Conservation (phyloP, 352 stramenopile genomes). For the Peronospora destructor region DNA sequence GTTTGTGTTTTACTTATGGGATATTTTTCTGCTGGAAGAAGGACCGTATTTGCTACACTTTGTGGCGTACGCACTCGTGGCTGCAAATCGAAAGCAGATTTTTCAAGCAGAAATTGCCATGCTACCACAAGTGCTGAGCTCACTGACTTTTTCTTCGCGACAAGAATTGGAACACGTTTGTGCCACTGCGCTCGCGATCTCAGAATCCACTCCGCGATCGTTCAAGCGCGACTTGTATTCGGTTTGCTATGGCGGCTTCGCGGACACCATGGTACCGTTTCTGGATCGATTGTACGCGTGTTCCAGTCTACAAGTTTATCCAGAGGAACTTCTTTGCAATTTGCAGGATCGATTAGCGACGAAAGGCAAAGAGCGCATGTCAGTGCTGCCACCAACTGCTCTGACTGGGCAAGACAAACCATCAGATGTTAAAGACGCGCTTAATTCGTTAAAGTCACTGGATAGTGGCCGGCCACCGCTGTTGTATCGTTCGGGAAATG, state of each 20-base stretch:
- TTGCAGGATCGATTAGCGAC: constrained; percentile 49
- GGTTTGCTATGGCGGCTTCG: constrained; percentile 76
- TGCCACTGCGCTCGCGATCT: constrained; percentile 39
- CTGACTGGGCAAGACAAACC: constrained; percentile 2
- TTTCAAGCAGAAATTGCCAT: constrained; percentile 62
- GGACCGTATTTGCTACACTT: constrained; percentile 87
- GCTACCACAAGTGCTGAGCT: constrained; percentile 76
- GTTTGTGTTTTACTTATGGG: constrained; percentile 83
- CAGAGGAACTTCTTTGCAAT: constrained; percentile 74
- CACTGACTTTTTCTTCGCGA: constrained; percentile 51
- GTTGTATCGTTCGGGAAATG: constrained; percentile 16
- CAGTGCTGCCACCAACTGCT: constrained; percentile 6
- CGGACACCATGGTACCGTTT: constrained; percentile 55
- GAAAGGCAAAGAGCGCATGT: constrained; percentile 12
- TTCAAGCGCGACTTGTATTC: constrained; percentile 79
- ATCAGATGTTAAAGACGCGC: constrained; percentile 7
- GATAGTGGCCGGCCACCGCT: constrained; percentile 1
- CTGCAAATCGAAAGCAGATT: constrained; percentile 48
- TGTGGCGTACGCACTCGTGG: constrained; percentile 79
- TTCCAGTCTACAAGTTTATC: constrained; percentile 80
- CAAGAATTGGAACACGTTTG: constrained; percentile 61
- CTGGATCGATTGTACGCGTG: constrained; percentile 58
- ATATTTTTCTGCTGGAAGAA: constrained; percentile 87
- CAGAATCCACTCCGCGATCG: constrained; percentile 60
- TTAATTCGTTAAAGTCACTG: constrained; percentile 38